Conservation (phyloP, 129 eudicot genomes). For the Cynara cardunculus region DNA sequence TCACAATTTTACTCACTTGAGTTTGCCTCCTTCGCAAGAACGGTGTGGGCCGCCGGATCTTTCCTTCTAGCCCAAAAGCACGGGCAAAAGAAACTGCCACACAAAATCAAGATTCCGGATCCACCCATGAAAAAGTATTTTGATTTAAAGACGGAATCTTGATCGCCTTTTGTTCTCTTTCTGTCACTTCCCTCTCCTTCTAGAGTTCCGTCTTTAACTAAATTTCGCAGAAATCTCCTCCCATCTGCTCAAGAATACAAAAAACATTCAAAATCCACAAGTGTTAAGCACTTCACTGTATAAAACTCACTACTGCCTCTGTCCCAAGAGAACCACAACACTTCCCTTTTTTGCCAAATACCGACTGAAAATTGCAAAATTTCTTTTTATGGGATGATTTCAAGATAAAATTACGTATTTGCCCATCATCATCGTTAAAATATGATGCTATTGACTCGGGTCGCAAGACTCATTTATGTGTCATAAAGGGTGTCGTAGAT, state of each 20-base stretch:
- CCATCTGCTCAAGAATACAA: slow-evolving; percentile 28
- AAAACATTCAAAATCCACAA: slow-evolving; percentile 7
- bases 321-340: background rate
- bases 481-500: background rate
- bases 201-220: slow-evolving; percentile 33
- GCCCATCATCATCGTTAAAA: background rate
- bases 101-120: slow-evolving; percentile 46
- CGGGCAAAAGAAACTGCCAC: slow-evolving; percentile 61
- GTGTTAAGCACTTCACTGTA: background rate
- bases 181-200: background rate
- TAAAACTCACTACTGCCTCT: background rate
- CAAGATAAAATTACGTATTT: background rate
- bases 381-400: background rate
- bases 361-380: background rate
- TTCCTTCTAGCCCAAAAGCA: slow-evolving; percentile 63
- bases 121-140: slow-evolving; percentile 51
- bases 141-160: slow-evolving; percentile 31
- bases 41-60: slow-evolving; percentile 37
- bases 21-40: slow-evolving; percentile 53
- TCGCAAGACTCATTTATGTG: background rate
- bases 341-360: background rate
- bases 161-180: slow-evolving; percentile 13
- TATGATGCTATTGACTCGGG: slow-evolving; percentile 11
- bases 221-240: slow-evolving; percentile 52
- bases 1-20: slow-evolving; percentile 57